A percentile compares a stretch with the other conserved stretches of the same genome.
phyloP scores from a whole-genome alignment of 148 eudicot species.

The Vaccinium vitisidaea region DNA sequence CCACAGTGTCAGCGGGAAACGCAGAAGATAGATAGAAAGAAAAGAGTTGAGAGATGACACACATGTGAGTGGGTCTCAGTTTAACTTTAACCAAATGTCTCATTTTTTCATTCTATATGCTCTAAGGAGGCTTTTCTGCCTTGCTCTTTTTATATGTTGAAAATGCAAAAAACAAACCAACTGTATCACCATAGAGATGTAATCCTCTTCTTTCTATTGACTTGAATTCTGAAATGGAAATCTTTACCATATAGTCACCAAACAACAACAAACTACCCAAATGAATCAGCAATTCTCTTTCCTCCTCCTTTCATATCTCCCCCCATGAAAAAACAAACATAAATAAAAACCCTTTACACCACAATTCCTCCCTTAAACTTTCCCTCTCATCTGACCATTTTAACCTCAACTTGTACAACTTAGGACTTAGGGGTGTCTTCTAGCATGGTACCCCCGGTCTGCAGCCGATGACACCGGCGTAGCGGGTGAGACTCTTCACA shows the following conservation, averaged over 20 bases:
- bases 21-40: too few relatives aligned
- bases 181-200: too few relatives aligned
- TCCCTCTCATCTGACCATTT: neutral
- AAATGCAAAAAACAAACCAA: neutral
- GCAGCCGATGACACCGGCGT: conserved; percentile 35
- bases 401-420: neutral
- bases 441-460: conserved; percentile 28
- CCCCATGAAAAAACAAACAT: too few relatives aligned
- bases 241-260: neutral
- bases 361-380: neutral
- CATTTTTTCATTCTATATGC: too few relatives aligned
- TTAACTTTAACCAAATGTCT: too few relatives aligned
- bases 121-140: too few relatives aligned
- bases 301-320: neutral
- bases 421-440: neutral
- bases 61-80: too few relatives aligned
- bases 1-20: too few relatives aligned
- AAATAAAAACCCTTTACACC: neutral
- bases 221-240: neutral
- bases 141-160: too few relatives aligned
- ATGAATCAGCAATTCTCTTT: neutral
- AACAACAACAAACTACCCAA: neutral
- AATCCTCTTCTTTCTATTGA: neutral
- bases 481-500: conserved; percentile 27
- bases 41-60: too few relatives aligned